Evolutionary conservation across 2,329 filamentous ascomycete species (phyloP).

Genomic region (Colletotrichum sp.): DNA sequence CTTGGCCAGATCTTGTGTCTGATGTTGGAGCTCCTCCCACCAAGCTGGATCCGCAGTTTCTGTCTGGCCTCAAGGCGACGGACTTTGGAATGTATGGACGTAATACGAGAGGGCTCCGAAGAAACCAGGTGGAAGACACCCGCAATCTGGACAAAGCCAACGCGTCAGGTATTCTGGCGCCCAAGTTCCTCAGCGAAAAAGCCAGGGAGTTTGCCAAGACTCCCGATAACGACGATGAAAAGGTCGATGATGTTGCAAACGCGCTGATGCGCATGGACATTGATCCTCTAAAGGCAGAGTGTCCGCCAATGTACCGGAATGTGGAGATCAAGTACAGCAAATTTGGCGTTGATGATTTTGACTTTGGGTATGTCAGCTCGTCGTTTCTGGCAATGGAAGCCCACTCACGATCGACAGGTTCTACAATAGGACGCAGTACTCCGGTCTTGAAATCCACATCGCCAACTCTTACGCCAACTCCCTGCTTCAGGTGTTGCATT

Average conservation of each 20-base stretch:
- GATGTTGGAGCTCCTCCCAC: constrained; percentile 84
- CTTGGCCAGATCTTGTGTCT: constrained; percentile 86
- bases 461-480: constrained; percentile 96
- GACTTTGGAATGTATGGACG: constrained; percentile 82
- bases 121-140: constrained; percentile 86
- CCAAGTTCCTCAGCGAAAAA: constrained; percentile 95
- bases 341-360: constrained; percentile 99
- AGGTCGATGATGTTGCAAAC: constrained; percentile 60
- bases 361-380: constrained; percentile 77
- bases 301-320: constrained; percentile 87
- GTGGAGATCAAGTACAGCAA: constrained; percentile 99
- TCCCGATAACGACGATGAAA: constrained; percentile 42
- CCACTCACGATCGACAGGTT: constrained; percentile 60
- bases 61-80: constrained; percentile 70
- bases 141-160: constrained; percentile 65
- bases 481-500: constrained; percentile 88
- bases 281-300: constrained; percentile 78
- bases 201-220: constrained; percentile 69
- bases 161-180: constrained; percentile 69
- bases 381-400: too few relatives aligned
- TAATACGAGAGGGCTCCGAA: constrained; percentile 73
- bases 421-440: constrained; percentile 92
- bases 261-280: constrained; percentile 72
- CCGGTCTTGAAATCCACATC: constrained; percentile 94
- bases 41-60: constrained; percentile 73